Base-by-base conservation (phyloP, 2,329 filamentous ascomycete genomes). In the Aspergillus aculeatinus region DNA sequence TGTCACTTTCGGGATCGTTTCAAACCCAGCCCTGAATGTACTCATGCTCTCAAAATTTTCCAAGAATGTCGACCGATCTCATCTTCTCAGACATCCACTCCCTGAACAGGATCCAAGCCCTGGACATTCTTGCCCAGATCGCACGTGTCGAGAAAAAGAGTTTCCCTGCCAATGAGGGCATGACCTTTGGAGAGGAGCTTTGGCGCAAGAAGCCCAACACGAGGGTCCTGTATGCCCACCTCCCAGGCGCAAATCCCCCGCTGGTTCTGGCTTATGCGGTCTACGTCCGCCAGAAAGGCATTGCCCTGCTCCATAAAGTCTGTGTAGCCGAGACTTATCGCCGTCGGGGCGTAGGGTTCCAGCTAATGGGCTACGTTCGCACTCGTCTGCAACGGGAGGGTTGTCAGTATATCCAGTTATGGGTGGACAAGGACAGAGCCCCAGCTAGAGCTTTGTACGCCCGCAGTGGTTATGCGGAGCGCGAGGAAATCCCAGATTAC, bases 281-380 rank as follows among this genome's bases (percentile, higher is more conserved):
- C 56, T 80, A 77, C 62, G 74, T 80, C 48, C 75, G 78, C 51
- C 76, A 77, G 59, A 79, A 79, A 63, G 74, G 76, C 51, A 63
- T 75, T 27, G 78, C 79, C 19, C 75, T 81, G 57, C 73, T 84
- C 48, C 81, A 84, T 67, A 85, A 84, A 64, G 73, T 84, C 42
- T 83, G 81, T 63, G 79, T 83, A 14, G 69, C 77, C 29, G 77
- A 80, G 66, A 64, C 72, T 48, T 74, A 79, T 68, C 79, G 81
- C 65, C 72, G 76, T 29, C 75, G 76, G 67, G 81, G 81, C n/a
- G 67, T 83, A 23, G 82, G 77, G 48, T 74, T 70, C 62, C 72
- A 73, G 67, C 70, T 84, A 60, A 69, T 84, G 67, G 68, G 73
- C 61, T 76, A 76, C 63, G 75, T 83, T 64, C 72, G 75, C 54